Conservation (phyloP, 2,329 filamentous ascomycete species). For the Fusarium algeriense region DNA sequence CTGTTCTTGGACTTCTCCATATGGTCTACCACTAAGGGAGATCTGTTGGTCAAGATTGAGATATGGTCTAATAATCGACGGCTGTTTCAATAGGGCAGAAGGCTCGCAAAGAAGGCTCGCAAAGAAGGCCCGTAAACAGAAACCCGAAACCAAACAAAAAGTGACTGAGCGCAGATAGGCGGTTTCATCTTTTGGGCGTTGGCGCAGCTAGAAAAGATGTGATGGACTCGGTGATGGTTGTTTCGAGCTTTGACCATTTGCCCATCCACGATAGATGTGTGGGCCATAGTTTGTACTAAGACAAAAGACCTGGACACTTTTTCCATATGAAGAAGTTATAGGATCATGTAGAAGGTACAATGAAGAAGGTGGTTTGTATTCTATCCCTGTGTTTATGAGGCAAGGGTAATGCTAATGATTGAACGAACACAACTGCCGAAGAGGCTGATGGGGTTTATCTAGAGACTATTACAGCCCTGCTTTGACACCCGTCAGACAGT, state of each 20-base stretch:
- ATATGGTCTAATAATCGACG: background rate
- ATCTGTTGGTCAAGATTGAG: background rate
- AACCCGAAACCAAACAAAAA: conserved; percentile 10
- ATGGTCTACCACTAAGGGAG: background rate
- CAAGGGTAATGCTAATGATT: conserved; percentile 9
- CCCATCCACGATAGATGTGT: background rate
- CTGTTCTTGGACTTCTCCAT: background rate
- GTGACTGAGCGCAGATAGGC: conserved; percentile 9
- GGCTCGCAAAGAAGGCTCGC: conserved; percentile 6
- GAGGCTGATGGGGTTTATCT: background rate
- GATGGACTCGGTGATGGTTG: conserved; percentile 5
- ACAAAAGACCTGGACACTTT: background rate
- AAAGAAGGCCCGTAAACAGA: background rate
- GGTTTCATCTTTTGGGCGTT: conserved; percentile 11
- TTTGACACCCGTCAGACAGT: conserved; percentile 1
- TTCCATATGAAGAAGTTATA: conserved; percentile 2
- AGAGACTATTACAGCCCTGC: background rate
- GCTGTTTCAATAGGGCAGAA: background rate
- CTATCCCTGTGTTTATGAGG: background rate
- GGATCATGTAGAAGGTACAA: background rate
- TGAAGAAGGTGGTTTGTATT: background rate
- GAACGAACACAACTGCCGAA: conserved; percentile 21
- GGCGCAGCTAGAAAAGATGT: conserved; percentile 7
- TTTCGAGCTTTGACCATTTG: conserved; percentile 25
- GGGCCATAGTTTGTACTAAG: background rate